Percentiles rank a stretch among this genome's conserved stretches.
These are phyloP conservation scores for Exophiala sp. DNA, from an alignment of 2,329 filamentous ascomycete genomes.

Conservation along the genomic window DNA sequence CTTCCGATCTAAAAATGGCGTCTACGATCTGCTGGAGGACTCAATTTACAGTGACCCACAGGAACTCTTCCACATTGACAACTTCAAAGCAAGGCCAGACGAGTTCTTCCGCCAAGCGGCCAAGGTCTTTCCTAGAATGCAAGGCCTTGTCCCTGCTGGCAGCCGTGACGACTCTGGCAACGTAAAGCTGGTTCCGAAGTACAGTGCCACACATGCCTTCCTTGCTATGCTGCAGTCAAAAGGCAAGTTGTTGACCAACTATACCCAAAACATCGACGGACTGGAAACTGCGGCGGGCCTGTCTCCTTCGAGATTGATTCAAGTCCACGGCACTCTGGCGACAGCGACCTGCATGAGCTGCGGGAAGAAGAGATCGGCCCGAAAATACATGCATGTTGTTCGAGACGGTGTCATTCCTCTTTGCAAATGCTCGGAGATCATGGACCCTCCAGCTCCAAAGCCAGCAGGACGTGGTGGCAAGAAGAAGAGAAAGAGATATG, in stretches of 20 bases:
- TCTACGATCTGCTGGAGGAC: slow-evolving; percentile 51
- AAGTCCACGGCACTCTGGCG: slow-evolving; percentile 95
- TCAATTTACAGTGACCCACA: slow-evolving; percentile 78
- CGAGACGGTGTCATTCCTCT: slow-evolving; percentile 67
- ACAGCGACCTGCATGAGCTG: slow-evolving; percentile 86
- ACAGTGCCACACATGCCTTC: slow-evolving; percentile 89
- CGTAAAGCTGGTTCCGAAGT: slow-evolving; percentile 50
- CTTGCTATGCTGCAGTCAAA: slow-evolving; percentile 83
- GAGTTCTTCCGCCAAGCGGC: slow-evolving; percentile 69
- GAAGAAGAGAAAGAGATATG: slow-evolving; percentile 28
- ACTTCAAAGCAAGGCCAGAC: slow-evolving; percentile 78
- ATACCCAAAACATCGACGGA: slow-evolving; percentile 98
- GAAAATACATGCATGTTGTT: slow-evolving; percentile 73
- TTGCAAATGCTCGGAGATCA: slow-evolving; percentile 45
- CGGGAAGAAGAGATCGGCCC: slow-evolving; percentile 64
- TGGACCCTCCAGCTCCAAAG: slow-evolving; percentile 7
- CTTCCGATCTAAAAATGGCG: slow-evolving; percentile 83
- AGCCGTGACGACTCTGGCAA: slow-evolving; percentile 1
- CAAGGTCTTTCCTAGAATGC: slow-evolving; percentile 66
- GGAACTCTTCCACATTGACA: slow-evolving; percentile 85
- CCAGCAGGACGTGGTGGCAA: slow-evolving; percentile 13
- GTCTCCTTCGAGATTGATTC: slow-evolving; percentile 71
- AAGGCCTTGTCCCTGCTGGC: slow-evolving; percentile 16
- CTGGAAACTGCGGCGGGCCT: slow-evolving; percentile 85
- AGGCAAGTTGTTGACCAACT: slow-evolving; percentile 88